phyloP scores from a whole-genome alignment of 163 green algal genomes.

The Chlorella variabilis region DNA sequence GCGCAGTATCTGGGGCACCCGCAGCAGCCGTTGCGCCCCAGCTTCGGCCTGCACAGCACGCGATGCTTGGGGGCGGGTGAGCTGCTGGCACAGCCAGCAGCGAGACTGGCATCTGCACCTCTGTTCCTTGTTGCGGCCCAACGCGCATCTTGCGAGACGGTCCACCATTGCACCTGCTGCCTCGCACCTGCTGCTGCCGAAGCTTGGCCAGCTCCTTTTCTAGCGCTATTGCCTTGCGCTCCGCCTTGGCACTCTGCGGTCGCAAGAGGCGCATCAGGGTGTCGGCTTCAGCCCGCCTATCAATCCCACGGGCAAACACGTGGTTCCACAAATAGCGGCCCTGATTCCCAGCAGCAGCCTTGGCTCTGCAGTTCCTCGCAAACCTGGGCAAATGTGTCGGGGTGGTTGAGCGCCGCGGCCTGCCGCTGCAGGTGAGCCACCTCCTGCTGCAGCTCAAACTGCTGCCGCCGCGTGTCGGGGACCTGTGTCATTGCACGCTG shows the following conservation, averaged over 20 bases:
- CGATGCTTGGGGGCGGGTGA: too few species aligned
- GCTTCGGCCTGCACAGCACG: constrained; percentile 8
- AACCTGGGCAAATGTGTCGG: constrained; percentile 44
- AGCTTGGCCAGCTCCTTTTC: constrained; percentile 51
- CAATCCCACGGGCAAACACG: too few species aligned
- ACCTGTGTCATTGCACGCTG: constrained; percentile 27
- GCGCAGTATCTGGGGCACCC: constrained; percentile 7
- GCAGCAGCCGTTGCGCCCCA: not conserved
- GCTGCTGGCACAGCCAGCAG: too few species aligned
- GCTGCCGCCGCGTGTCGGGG: constrained; percentile 22
- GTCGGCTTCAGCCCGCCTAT: too few species aligned
- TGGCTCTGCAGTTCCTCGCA: not conserved
- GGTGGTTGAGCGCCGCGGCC: constrained; percentile 34
- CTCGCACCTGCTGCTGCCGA: constrained; percentile 28
- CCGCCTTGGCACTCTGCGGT: constrained; percentile 46
- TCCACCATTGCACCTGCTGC: too few species aligned
- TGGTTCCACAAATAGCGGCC: too few species aligned
- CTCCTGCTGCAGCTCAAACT: constrained; percentile 32
- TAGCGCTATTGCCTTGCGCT: constrained; percentile 52
- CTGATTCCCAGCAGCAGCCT: too few species aligned
- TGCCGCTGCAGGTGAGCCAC: constrained; percentile 38
- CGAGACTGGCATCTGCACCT: too few species aligned
- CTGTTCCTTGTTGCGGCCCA: too few species aligned
- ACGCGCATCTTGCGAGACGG: too few species aligned
- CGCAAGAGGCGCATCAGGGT: not conserved